Evolutionary conservation across 192 early-diverging fungal genomes (phyloP), one percentile per base, ranked within the genome.

Genomic region (Umbelopsis sp.): DNA sequence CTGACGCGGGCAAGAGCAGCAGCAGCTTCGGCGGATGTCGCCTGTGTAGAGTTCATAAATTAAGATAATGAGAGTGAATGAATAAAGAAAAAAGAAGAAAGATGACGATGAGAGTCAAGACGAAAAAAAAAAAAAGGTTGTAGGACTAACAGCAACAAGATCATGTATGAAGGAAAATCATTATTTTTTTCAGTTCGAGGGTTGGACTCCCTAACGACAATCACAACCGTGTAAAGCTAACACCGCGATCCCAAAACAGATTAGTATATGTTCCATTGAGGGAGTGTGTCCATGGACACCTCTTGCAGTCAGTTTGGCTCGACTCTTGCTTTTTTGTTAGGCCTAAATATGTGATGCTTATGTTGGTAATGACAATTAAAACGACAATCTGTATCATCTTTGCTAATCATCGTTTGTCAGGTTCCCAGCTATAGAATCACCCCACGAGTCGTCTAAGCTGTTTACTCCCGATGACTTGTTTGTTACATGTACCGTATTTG

Each of bases 161-260:
- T 62, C 56, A 62, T 62, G 56, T 4, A 0, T 62, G 8, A n/a
- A 34, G 24, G 52, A 26, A 25, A 26, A 51, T 53, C 22, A 11
- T 41, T 41, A 11, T 41, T 41, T 1, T 11, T 41, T 41, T 41
- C 38, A 41, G 38, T 11, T 41, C 38, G 4, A 41, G 38, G 0
- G 38, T 6, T 41, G 38, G 38, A 6, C 56, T 62, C 56, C 56
- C 56, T 62, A 62, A 31, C 31, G 56, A 32, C 56, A 29, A 62
- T 62, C 56, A 62, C 56, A 62, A 31, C 56, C 31, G 56, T 62
- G 56, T 62, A 62, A 62, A 62, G 56, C 29, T 34, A 34, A 62
- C 47, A 62, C 29, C 31, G 26, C 17, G 3, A 11, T n/a, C 56
- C 56, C 1, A 62, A 62, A 62, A 20, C 12, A 62, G 56, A 62